Conservation (phyloP, 805 yeast species). For the Metschnikowia henanensis region DNA sequence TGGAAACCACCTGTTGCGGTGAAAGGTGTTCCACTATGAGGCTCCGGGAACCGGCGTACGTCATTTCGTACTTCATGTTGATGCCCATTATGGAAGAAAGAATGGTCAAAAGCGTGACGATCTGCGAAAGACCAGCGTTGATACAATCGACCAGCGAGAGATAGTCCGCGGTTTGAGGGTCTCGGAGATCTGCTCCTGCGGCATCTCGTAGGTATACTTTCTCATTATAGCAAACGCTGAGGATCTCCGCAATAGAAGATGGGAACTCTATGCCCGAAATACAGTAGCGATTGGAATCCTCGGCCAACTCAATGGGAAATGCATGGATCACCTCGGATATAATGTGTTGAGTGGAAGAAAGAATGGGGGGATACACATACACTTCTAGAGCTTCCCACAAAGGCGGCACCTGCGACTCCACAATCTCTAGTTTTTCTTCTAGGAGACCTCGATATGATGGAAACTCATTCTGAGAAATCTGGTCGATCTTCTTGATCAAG, state of each 20-base stretch:
- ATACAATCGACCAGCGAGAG: slow-evolving; percentile 23
- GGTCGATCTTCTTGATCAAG: slow-evolving; percentile 20
- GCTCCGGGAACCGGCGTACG: slow-evolving; percentile 21
- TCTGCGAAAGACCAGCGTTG: slow-evolving; percentile 33
- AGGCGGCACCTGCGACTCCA: slow-evolving; percentile 29
- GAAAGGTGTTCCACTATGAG: slow-evolving; percentile 24
- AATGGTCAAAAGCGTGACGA: slow-evolving; percentile 26
- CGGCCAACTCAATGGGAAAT: slow-evolving; percentile 26
- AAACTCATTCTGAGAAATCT: slow-evolving; percentile 19
- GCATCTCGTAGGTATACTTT: neutral
- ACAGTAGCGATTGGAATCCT: slow-evolving; percentile 23
- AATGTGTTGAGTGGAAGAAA: slow-evolving; percentile 15
- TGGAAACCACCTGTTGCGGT: slow-evolving; percentile 7
- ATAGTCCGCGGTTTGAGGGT: slow-evolving; percentile 8
- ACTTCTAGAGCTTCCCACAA: slow-evolving; percentile 24
- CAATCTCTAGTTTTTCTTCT: slow-evolving; percentile 26
- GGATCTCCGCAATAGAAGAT: slow-evolving; percentile 27
- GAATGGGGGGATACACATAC: slow-evolving; percentile 24
- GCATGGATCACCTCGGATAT: slow-evolving; percentile 24
- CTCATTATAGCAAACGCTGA: slow-evolving; percentile 29
- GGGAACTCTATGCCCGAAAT: slow-evolving; percentile 40
- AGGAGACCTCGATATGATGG: slow-evolving; percentile 17
- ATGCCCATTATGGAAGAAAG: slow-evolving; percentile 28
- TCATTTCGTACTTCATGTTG: slow-evolving; percentile 30
- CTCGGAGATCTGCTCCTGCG: neutral